Conservation (phyloP, 1,139 yeast species). For the Pichia sp. region DNA sequence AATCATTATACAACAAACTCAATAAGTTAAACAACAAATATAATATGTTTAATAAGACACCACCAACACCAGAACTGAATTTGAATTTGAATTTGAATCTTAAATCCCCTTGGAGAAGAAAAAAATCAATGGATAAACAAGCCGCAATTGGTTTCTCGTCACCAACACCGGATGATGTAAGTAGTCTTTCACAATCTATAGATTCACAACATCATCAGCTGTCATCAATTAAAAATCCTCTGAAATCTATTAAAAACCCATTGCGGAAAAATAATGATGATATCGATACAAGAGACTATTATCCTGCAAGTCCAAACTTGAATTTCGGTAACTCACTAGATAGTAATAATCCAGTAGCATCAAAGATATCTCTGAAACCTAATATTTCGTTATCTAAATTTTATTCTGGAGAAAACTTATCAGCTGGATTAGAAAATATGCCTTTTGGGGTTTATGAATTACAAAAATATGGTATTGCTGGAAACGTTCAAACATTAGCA, state of each 20-base stretch:
- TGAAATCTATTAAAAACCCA: constrained; percentile 14
- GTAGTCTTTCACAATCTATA: neutral
- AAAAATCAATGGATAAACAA: neutral
- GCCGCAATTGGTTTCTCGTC: neutral
- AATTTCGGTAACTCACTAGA: constrained; percentile 10
- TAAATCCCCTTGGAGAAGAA: constrained; percentile 8
- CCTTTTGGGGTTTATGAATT: constrained; percentile 38
- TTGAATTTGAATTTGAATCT: constrained; percentile 5
- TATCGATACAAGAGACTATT: constrained; percentile 17
- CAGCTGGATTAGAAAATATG: constrained; percentile 35
- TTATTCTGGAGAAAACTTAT: constrained; percentile 26
- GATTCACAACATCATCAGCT: neutral
- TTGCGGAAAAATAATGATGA: constrained; percentile 8
- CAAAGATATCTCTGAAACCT: constrained; percentile 6
- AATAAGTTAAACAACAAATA: neutral
- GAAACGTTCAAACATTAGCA: constrained; percentile 58
- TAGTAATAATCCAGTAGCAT: neutral
- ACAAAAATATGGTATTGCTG: constrained; percentile 50
- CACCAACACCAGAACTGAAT: constrained; percentile 10
- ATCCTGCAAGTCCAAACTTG: constrained; percentile 18
- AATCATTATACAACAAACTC: constrained; percentile 7
- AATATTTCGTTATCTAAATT: constrained; percentile 16
- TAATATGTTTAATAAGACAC: constrained; percentile 10
- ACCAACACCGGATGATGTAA: neutral
- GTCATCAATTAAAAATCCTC: constrained; percentile 10